Percentiles rank a stretch among this genome's conserved stretches.
Evolutionary conservation across 306 rosid species (phyloP).

Genomic region (Begonia masoniana): DNA sequence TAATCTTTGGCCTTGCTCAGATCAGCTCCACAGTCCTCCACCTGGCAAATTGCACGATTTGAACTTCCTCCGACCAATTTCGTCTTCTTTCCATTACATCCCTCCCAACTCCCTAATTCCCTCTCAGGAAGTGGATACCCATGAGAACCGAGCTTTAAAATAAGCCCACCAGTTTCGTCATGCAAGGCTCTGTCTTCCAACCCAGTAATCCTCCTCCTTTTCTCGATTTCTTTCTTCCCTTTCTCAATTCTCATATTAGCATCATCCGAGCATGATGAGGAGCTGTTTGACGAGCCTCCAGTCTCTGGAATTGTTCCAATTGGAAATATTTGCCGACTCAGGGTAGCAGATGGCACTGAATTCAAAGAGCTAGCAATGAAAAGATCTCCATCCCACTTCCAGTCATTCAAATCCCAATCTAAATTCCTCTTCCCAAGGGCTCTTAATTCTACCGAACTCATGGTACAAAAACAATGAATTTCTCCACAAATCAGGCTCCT

Average conservation of each 20-base stretch:
- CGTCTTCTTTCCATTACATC: conserved; percentile 48
- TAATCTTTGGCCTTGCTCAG: conserved; percentile 74
- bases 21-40: conserved; percentile 80
- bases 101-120: conserved; percentile 45
- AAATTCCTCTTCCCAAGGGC: conserved; percentile 35
- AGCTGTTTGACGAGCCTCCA: conserved; percentile 55
- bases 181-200: conserved; percentile 42
- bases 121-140: conserved; percentile 31
- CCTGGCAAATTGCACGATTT: conserved; percentile 72
- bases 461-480: conserved; percentile 29
- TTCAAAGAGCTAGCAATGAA: conserved; percentile 45
- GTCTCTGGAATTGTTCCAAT: conserved; percentile 26
- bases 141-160: conserved; percentile 54
- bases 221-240: conserved; percentile 56
- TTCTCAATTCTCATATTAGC: conserved; percentile 30
- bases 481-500: conserved; percentile 63
- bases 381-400: conserved; percentile 89
- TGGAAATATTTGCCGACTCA: conserved; percentile 51
- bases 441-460: conserved; percentile 36
- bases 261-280: conserved; percentile 73
- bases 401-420: conserved; percentile 76
- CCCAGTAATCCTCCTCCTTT: conserved; percentile 49
- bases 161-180: conserved; percentile 41
- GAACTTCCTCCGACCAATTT: conserved; percentile 47
- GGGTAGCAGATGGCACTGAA: conserved; percentile 32